These are phyloP conservation scores for Hericium coralloides DNA, from an alignment of 768 basidiomycete genomes.

Conservation along the genomic window DNA sequence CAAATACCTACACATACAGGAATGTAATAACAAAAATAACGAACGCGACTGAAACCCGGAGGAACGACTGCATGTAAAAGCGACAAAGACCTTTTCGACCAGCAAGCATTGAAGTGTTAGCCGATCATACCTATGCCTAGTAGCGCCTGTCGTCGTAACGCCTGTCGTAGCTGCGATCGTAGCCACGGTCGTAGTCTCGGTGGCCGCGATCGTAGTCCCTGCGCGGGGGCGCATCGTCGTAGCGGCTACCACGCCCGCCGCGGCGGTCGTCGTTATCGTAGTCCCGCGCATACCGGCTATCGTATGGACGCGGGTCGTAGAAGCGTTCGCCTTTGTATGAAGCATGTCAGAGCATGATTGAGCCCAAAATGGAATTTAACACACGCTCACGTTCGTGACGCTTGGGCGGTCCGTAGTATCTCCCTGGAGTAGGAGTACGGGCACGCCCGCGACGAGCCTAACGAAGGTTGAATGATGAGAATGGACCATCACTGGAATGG, in stretches of 20 bases:
- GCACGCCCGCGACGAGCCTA: slow-evolving; percentile 87
- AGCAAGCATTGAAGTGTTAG: not conserved
- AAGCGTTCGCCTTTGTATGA: slow-evolving; percentile 58
- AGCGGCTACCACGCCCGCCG: slow-evolving; percentile 30
- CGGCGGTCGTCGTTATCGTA: slow-evolving; percentile 41
- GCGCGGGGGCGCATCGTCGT: slow-evolving; percentile 24
- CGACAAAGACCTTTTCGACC: not conserved
- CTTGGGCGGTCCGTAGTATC: slow-evolving; percentile 92
- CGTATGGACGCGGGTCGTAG: slow-evolving; percentile 89
- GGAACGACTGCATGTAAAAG: no score
- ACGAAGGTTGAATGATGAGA: not conserved
- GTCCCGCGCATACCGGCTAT: slow-evolving; percentile 74
- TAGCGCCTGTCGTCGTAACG: slow-evolving; percentile 26
- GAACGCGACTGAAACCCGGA: not conserved
- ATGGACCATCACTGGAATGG: not conserved
- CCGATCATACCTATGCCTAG: slow-evolving; percentile 15
- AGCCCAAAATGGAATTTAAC: not conserved
- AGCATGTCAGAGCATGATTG: not conserved
- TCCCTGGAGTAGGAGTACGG: slow-evolving; percentile 86
- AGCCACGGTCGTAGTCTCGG: slow-evolving; percentile 26
- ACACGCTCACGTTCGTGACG: slow-evolving; percentile 45
- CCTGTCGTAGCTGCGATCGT: not conserved
- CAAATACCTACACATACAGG: not conserved
- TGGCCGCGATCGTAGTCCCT: slow-evolving; percentile 39
- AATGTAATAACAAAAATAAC: not conserved